phyloP scores from a whole-genome alignment of 352 stramenopile genomes.

The Pythium grandisporangium region DNA sequence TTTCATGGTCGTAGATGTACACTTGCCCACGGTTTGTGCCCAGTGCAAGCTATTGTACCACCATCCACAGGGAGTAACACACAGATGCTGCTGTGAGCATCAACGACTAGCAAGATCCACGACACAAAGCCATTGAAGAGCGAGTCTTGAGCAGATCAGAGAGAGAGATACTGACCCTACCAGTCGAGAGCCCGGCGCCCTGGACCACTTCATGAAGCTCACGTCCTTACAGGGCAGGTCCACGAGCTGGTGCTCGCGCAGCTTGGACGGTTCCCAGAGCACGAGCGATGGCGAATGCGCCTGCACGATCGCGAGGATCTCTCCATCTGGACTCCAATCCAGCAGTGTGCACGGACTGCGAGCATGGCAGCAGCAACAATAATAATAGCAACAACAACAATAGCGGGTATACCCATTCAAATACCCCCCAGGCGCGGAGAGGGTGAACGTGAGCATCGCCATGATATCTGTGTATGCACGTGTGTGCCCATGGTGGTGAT shows the following conservation, averaged over 20 bases:
- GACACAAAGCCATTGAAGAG: too few relatives aligned
- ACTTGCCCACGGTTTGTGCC: constrained; percentile 66
- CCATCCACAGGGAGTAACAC: too few relatives aligned
- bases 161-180: too few relatives aligned
- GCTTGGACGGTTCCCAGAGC: constrained; percentile 59
- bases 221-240: constrained; percentile 67
- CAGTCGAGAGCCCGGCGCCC: constrained; percentile 42
- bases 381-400: too few relatives aligned
- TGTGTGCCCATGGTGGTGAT: too few relatives aligned
- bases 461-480: constrained; percentile 1
- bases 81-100: too few relatives aligned
- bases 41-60: constrained; percentile 33
- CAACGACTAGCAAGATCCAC: too few relatives aligned
- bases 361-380: not conserved
- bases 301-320: constrained; percentile 66
- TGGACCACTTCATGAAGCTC: constrained; percentile 76
- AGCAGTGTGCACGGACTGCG: constrained; percentile 53
- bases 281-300: constrained; percentile 63
- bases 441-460: too few relatives aligned
- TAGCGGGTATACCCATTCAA: too few relatives aligned
- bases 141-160: too few relatives aligned
- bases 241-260: constrained; percentile 50
- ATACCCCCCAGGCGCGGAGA: too few relatives aligned
- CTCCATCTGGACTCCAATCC: constrained; percentile 64
- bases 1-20: constrained; percentile 68